These are phyloP conservation scores for Eurotiales sp. DNA, from an alignment of 2,329 filamentous ascomycete species.

Conservation along the genomic window DNA sequence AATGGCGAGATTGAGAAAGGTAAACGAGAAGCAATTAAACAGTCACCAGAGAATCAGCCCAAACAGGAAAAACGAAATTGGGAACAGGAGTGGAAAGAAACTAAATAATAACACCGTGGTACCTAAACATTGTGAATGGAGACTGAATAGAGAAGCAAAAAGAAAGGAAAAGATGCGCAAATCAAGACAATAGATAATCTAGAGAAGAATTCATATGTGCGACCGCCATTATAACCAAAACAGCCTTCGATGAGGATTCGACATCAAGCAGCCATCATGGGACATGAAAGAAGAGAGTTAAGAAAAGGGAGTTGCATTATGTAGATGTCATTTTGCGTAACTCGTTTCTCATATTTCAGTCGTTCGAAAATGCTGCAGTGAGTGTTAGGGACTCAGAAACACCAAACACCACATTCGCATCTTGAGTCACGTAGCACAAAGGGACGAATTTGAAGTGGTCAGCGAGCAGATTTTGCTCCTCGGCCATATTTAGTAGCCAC, in stretches of 20 bases:
- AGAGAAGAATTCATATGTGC: conserved; percentile 11
- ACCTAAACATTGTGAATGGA: conserved; percentile 12
- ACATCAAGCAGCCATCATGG: conserved; percentile 11
- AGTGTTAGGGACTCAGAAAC: background rate
- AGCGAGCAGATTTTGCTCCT: background rate
- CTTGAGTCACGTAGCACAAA: conserved; percentile 7
- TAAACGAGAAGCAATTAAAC: conserved; percentile 1
- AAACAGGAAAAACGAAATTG: conserved; percentile 3
- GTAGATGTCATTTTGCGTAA: conserved; percentile 17
- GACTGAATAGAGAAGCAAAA: conserved; percentile 6
- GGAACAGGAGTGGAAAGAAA: background rate
- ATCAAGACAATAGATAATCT: conserved; percentile 13
- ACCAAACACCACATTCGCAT: background rate
- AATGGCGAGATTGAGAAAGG: conserved; percentile 1
- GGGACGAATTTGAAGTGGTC: background rate
- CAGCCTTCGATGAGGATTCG: conserved; percentile 4
- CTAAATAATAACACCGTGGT: conserved; percentile 9
- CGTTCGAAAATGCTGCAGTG: conserved; percentile 2
- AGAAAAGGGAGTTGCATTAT: conserved; percentile 12
- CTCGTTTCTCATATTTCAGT: conserved; percentile 17
- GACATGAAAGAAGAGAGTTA: conserved; percentile 1
- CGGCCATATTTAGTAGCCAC: conserved; percentile 21
- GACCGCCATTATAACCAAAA: conserved; percentile 14
- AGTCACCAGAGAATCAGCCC: conserved; percentile 9
- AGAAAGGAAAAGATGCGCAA: conserved; percentile 1